A percentile compares a stretch with the other conserved stretches of the same genome.
Evolutionary conservation across 2,329 filamentous ascomycete species (phyloP).

Genomic region (Verticillium dahliae): DNA sequence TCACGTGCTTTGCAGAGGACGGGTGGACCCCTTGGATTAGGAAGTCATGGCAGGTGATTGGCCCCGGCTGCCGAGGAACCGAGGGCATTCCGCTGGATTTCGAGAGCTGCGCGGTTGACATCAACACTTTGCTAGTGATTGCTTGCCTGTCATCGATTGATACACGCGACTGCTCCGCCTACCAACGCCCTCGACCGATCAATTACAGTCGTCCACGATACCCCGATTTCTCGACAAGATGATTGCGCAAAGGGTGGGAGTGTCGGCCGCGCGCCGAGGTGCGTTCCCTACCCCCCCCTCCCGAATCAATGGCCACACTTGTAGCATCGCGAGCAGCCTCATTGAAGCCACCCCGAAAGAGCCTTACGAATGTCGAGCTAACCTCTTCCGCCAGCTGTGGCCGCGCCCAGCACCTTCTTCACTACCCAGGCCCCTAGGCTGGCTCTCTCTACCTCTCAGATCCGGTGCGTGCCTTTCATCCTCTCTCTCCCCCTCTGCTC

Average conservation of each 20-base stretch:
- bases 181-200: neutral
- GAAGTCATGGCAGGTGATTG: conserved; percentile 32
- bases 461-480: conserved; percentile 30
- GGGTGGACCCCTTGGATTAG: conserved; percentile 18
- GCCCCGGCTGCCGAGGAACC: conserved; percentile 36
- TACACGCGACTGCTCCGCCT: neutral
- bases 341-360: neutral
- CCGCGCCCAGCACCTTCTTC: conserved; percentile 38
- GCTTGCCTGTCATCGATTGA: neutral
- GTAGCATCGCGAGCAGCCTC: neutral
- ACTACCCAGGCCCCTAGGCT: conserved; percentile 40
- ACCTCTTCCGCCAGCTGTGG: conserved; percentile 17
- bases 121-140: conserved; percentile 7
- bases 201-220: neutral
- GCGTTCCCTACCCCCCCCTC: conserved; percentile 16
- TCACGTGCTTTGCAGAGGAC: neutral
- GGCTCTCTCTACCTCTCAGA: conserved; percentile 34
- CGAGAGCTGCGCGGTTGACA: conserved; percentile 7
- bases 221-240: conserved; percentile 28
- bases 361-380: conserved; percentile 1
- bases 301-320: neutral
- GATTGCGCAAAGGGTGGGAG: conserved; percentile 51
- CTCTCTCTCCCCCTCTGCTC: neutral
- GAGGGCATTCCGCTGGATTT: conserved; percentile 15
- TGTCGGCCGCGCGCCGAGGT: conserved; percentile 55